Percentiles rank a stretch among this genome's conserved stretches.
phyloP scores from a whole-genome alignment of 306 rosid species.

The Gillenia trifoliata region DNA sequence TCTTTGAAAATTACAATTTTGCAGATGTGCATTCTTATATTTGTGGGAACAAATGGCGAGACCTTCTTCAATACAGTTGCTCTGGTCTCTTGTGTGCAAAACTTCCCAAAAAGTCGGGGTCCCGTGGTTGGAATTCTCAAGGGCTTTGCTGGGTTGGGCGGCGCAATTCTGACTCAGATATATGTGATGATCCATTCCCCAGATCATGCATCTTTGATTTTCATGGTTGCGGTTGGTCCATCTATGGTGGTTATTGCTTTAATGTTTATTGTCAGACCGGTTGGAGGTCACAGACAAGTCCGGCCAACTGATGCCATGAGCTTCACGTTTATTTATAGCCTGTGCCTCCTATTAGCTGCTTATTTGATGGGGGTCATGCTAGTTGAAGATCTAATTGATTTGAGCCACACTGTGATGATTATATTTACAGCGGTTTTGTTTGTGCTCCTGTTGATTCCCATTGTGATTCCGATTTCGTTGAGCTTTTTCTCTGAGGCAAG shows the following conservation, averaged over 20 bases:
- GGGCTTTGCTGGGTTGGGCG: slow-evolving; percentile 93
- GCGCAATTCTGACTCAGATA: slow-evolving; percentile 91
- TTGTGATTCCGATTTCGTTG: slow-evolving; percentile 57
- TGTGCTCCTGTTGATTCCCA: slow-evolving; percentile 50
- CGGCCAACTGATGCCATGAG: slow-evolving; percentile 49
- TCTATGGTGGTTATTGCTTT: slow-evolving; percentile 57
- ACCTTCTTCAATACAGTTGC: slow-evolving; percentile 94
- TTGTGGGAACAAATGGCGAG: slow-evolving; percentile 91
- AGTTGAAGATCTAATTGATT: slow-evolving; percentile 57
- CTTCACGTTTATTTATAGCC: slow-evolving; percentile 62
- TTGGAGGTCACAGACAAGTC: slow-evolving; percentile 81
- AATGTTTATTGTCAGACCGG: slow-evolving; percentile 82
- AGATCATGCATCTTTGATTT: slow-evolving; percentile 65
- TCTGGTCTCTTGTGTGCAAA: slow-evolving; percentile 85
- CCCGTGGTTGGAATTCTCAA: slow-evolving; percentile 90
- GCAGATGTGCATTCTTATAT: slow-evolving; percentile 89
- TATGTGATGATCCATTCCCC: slow-evolving; percentile 66
- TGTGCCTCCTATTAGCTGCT: slow-evolving; percentile 81
- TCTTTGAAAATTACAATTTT: slow-evolving; percentile 26
- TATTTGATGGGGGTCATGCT: slow-evolving; percentile 90
- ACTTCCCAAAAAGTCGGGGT: slow-evolving; percentile 92
- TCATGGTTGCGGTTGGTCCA: slow-evolving; percentile 92
- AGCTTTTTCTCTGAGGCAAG: slow-evolving; percentile 30
- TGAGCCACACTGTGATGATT: slow-evolving; percentile 42
- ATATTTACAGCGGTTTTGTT: slow-evolving; percentile 52